Conservation (phyloP, 225 moss, liverwort and hornwort species). For the Pseudisothecium myosuroides region DNA sequence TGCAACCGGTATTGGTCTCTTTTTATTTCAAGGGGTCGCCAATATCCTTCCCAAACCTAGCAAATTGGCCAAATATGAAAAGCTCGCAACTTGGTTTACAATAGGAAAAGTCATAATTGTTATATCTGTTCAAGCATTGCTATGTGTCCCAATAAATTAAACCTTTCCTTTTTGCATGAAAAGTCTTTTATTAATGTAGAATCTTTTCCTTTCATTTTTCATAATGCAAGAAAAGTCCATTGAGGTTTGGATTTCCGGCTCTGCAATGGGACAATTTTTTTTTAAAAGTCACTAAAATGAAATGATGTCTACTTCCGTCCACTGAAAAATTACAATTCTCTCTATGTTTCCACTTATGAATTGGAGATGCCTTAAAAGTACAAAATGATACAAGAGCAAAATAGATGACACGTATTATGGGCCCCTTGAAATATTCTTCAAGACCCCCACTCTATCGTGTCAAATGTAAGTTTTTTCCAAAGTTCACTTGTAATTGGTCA, state of each 20-base stretch:
- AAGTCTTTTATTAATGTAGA: neutral
- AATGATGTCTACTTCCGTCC: accelerated
- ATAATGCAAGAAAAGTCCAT: accelerated
- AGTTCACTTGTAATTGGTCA: neutral
- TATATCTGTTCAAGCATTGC: neutral
- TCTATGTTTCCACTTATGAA: accelerated
- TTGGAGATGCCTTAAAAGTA: neutral
- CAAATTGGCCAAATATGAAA: neutral
- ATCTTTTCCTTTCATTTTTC: neutral
- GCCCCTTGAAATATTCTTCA: neutral
- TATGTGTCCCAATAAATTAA: neutral
- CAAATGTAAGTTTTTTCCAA: neutral
- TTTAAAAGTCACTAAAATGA: accelerated
- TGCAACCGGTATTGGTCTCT: neutral
- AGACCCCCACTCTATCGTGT: neutral
- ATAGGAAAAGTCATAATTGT: neutral
- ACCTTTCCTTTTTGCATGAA: neutral
- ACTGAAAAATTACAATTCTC: accelerated
- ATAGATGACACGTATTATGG: neutral
- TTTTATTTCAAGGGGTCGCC: accelerated
- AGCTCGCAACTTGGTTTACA: accelerated
- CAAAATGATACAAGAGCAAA: neutral
- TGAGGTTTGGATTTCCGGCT: accelerated
- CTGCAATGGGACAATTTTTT: neutral
- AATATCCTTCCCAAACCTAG: neutral